Percentiles rank a stretch among this genome's conserved stretches.
These are phyloP conservation scores for Cytospora mali DNA, from an alignment of 2,329 filamentous ascomycete genomes.

Conservation along the genomic window DNA sequence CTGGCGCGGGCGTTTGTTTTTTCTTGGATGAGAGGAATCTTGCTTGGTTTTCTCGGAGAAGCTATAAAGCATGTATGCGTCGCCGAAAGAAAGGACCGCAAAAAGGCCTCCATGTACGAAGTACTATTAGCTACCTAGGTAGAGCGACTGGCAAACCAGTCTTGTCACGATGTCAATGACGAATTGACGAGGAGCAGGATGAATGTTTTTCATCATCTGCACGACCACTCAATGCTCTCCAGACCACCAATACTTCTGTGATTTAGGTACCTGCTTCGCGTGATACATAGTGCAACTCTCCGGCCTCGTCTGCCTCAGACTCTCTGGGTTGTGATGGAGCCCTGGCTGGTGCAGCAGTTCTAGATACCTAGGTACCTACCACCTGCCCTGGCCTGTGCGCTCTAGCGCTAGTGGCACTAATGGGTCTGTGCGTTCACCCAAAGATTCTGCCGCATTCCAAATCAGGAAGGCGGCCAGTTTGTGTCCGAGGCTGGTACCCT, in stretches of 20 bases:
- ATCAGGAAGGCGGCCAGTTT: no score
- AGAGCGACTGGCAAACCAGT: neutral
- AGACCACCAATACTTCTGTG: neutral
- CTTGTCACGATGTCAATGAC: neutral
- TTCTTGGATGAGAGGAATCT: neutral
- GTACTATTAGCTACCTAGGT: neutral
- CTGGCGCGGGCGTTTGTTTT: slow-evolving; percentile 15
- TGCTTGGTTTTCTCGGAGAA: neutral
- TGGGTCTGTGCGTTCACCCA: no score
- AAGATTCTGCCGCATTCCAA: no score
- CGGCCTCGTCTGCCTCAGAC: no score
- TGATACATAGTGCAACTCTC: no score
- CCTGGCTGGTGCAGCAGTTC: no score
- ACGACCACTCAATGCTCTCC: neutral
- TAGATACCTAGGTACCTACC: no score
- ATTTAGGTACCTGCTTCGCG: neutral
- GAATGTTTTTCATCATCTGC: neutral
- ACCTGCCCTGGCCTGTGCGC: no score
- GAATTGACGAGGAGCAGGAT: neutral
- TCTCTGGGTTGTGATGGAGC: no score
- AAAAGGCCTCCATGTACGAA: slow-evolving; percentile 14
- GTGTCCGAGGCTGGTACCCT: no score
- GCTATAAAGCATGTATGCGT: slow-evolving; percentile 20
- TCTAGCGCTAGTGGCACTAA: no score
- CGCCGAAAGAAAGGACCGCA: slow-evolving; percentile 14